A percentile compares a stretch with the other conserved stretches of the same genome.
Evolutionary conservation across 768 basidiomycete species (phyloP).

Genomic region (Coprinellus micaceus): DNA sequence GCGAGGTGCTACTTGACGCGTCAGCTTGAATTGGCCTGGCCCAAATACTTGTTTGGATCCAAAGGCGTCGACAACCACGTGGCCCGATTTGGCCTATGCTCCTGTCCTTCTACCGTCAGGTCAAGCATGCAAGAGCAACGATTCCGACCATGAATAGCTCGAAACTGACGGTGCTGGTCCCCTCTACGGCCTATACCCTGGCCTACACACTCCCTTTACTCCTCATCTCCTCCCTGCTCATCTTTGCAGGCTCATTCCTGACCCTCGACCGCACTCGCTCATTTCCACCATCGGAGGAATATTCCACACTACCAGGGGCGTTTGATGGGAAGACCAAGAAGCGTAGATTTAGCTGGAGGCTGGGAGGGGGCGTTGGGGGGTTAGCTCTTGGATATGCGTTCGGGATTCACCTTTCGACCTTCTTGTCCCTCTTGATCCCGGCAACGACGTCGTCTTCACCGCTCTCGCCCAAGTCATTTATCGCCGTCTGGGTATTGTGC

Average conservation of each 20-base stretch:
- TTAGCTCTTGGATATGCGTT: slow-evolving; percentile 54
- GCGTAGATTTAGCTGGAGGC: too few species aligned
- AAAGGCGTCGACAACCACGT: not conserved
- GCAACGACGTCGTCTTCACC: slow-evolving; percentile 41
- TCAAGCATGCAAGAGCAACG: not conserved
- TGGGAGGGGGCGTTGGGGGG: slow-evolving; percentile 66
- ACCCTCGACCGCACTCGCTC: slow-evolving; percentile 66
- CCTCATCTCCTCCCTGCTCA: slow-evolving; percentile 50
- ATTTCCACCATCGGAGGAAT: slow-evolving; percentile 45
- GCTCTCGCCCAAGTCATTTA: slow-evolving; percentile 48
- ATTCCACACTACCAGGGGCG: slow-evolving; percentile 28
- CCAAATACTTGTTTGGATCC: not conserved
- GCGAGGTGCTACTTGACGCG: too few species aligned
- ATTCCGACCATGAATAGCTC: slow-evolving; percentile 6
- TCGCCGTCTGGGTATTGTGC: slow-evolving; percentile 58
- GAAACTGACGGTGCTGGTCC: slow-evolving; percentile 39
- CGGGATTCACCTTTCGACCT: slow-evolving; percentile 60
- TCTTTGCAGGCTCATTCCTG: slow-evolving; percentile 68
- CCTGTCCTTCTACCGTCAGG: not conserved
- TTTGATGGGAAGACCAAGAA: slow-evolving; percentile 29
- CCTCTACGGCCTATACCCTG: slow-evolving; percentile 47
- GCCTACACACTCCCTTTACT: slow-evolving; percentile 62
- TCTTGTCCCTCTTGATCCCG: slow-evolving; percentile 56
- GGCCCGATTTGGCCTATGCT: not conserved
- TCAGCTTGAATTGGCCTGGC: too few species aligned